Percentiles rank a stretch among this genome's conserved stretches.
Evolutionary conservation across 75 land plant species (phyloP).

Genomic region (Chamaecyparis obtusa): DNA sequence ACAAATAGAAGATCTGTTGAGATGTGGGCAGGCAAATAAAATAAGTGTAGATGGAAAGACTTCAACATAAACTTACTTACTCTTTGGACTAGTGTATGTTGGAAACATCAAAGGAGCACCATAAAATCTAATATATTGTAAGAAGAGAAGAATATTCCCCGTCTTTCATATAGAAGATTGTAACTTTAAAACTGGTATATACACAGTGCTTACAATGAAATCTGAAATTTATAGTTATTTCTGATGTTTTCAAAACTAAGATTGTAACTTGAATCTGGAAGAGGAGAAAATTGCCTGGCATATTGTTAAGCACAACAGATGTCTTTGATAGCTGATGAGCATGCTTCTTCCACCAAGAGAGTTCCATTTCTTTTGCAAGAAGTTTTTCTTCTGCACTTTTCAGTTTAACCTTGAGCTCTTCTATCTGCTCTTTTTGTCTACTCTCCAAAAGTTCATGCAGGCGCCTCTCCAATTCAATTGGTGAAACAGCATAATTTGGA

Average conservation of each 20-base stretch:
- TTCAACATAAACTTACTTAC: not conserved
- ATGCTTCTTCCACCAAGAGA: conserved; percentile 57
- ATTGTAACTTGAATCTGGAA: not conserved
- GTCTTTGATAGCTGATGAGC: conserved; percentile 29
- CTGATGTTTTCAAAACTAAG: not conserved
- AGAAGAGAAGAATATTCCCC: not conserved
- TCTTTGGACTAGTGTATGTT: not conserved
- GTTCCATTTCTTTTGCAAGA: conserved; percentile 39
- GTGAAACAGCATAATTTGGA: conserved; percentile 28
- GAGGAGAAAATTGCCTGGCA: conserved; percentile 6
- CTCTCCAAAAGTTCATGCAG: conserved; percentile 46
- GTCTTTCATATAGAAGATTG: not conserved
- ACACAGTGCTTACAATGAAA: not conserved
- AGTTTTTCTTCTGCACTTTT: conserved; percentile 29
- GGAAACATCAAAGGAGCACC: not conserved
- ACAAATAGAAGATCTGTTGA: not conserved
- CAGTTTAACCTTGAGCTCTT: conserved; percentile 50
- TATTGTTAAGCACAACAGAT: not conserved
- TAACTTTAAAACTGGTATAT: not conserved
- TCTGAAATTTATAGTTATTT: not conserved
- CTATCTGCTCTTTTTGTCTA: conserved; percentile 49
- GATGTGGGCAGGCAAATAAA: not conserved
- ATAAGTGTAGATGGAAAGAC: not conserved
- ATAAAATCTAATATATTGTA: not conserved
- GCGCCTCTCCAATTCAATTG: conserved; percentile 48